Evolutionary conservation across 192 early-diverging fungal species (phyloP).

Genomic region (Gorgonomyces haynaldii): DNA sequence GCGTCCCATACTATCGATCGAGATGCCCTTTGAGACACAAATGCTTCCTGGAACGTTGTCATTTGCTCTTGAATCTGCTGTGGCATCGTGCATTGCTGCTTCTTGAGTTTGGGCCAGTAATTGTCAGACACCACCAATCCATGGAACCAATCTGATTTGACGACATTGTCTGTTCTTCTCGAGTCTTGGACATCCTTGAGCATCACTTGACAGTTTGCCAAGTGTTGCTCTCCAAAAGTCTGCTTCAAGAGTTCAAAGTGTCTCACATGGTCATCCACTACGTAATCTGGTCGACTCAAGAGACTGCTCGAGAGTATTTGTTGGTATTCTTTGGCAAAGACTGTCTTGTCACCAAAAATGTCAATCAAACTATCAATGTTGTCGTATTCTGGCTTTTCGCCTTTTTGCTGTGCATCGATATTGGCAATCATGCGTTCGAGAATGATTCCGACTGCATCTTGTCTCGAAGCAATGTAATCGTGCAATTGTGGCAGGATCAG

Average conservation of each 20-base stretch:
- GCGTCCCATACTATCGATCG: too few relatives aligned
- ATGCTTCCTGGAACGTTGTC: too few relatives aligned
- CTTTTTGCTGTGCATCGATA: background rate
- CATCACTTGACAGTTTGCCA: constrained; percentile 6
- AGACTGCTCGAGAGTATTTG: background rate
- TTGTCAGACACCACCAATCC: background rate
- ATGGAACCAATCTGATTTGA: too few relatives aligned
- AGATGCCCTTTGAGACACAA: too few relatives aligned
- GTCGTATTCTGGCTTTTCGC: background rate
- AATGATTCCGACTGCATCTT: background rate
- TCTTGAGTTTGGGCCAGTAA: constrained; percentile 6
- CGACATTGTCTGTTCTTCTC: constrained; percentile 4
- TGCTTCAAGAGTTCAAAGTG: constrained; percentile 6
- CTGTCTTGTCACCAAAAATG: background rate
- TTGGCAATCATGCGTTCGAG: background rate
- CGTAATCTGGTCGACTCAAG: background rate
- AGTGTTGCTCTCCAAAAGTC: background rate
- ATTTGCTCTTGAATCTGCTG: too few relatives aligned
- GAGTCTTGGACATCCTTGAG: constrained; percentile 6
- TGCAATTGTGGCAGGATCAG: too few relatives aligned
- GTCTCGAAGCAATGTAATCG: too few relatives aligned
- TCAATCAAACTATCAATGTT: constrained; percentile 1
- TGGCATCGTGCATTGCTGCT: too few relatives aligned
- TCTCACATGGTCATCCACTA: constrained; percentile 3
- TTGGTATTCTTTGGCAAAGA: constrained; percentile 10